phyloP scores from a whole-genome alignment of 2,329 filamentous ascomycete species.

The Madurella mycetomatis region DNA sequence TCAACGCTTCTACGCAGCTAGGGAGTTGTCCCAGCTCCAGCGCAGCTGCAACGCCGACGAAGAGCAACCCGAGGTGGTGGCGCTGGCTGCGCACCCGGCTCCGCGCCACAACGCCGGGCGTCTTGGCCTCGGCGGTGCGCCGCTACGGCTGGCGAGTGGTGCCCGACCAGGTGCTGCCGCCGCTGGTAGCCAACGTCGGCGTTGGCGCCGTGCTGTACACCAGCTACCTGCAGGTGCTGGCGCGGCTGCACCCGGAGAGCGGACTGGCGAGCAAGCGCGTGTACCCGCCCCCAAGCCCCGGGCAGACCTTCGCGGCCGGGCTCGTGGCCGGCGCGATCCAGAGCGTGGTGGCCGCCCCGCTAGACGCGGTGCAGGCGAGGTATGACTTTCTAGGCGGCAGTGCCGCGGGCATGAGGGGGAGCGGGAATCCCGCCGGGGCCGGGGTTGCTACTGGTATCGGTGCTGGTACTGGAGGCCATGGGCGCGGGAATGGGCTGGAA shows the following conservation, averaged over 20 bases:
- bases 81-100: conserved; percentile 45
- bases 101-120: conserved; percentile 63
- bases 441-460: no score
- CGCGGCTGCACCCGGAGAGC: conserved; percentile 61
- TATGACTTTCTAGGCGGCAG: conserved; percentile 46
- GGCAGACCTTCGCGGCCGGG: conserved; percentile 64
- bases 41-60: conserved; percentile 11
- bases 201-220: conserved; percentile 74
- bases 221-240: conserved; percentile 67
- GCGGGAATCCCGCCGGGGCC: conserved; percentile 27
- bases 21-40: no score
- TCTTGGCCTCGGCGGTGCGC: conserved; percentile 62
- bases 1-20: no score
- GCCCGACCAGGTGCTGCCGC: conserved; percentile 72
- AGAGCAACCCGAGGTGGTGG: no score
- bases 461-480: neutral
- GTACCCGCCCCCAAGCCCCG: conserved; percentile 63
- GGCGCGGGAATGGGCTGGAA: conserved; percentile 13
- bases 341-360: conserved; percentile 66
- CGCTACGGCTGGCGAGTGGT: conserved; percentile 71
- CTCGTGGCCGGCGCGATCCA: conserved; percentile 65
- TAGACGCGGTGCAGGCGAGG: conserved; percentile 70
- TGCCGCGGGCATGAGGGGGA: conserved; percentile 35
- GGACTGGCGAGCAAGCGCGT: conserved; percentile 53
- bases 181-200: conserved; percentile 67